These are phyloP conservation scores for Trichosporon sp. DNA, from an alignment of 1,284 basidiomycete species.

Conservation along the genomic window DNA sequence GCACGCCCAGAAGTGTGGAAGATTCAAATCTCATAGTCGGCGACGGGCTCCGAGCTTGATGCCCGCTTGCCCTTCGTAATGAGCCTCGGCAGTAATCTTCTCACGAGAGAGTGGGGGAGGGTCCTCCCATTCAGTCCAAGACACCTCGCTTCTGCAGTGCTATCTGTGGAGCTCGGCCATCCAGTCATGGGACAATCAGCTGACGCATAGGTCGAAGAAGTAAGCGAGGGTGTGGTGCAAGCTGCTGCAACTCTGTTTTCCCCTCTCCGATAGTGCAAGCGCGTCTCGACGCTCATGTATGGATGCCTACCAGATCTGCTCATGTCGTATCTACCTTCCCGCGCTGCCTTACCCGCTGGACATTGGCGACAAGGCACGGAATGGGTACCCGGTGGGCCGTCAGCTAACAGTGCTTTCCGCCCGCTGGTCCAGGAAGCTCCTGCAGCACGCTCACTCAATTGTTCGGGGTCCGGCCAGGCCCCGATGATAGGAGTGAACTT, in stretches of 20 bases:
- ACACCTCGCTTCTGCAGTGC: neutral
- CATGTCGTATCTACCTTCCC: neutral
- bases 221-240: neutral
- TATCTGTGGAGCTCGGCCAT: neutral
- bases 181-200: neutral
- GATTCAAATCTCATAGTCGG: neutral
- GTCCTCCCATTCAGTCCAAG: neutral
- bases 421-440: neutral
- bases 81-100: constrained; percentile 2
- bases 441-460: neutral
- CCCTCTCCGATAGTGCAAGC: neutral
- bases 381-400: neutral
- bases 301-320: constrained; percentile 2
- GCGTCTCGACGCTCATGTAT: neutral
- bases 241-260: neutral
- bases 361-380: constrained; percentile 6
- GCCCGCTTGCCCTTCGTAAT: neutral
- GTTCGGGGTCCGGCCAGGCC: constrained; percentile 14
- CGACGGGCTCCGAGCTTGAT: neutral
- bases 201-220: constrained; percentile 5
- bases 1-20: neutral
- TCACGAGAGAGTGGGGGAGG: neutral
- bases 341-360: neutral
- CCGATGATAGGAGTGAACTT: neutral
- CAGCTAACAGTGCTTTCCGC: neutral